These are phyloP conservation scores for Chloranthus sessilifolius DNA, from an alignment of 164 flowering plant species.

Conservation along the genomic window DNA sequence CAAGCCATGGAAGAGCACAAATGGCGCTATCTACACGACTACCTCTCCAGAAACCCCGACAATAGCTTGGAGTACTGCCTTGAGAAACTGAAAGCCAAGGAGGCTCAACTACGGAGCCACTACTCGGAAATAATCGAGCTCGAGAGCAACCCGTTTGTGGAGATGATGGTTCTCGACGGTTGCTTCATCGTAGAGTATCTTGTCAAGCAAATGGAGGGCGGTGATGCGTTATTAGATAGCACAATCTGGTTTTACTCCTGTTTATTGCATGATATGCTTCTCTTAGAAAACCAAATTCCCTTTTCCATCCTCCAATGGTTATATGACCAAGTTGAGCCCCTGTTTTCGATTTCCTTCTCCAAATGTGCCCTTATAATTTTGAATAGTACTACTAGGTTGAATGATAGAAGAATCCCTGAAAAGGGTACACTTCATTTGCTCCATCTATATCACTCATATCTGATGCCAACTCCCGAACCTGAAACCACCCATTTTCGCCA, in stretches of 20 bases:
- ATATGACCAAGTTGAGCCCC: background rate
- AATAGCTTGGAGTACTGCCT: slow-evolving; percentile 30
- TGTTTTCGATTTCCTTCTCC: background rate
- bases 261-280: background rate
- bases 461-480: too few relatives aligned
- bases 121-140: slow-evolving; percentile 38
- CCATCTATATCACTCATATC: background rate
- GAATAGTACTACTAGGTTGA: background rate
- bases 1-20: slow-evolving; percentile 58
- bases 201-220: too few relatives aligned
- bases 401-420: background rate
- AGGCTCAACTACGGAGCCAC: slow-evolving; percentile 43
- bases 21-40: slow-evolving; percentile 38
- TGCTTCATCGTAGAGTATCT: slow-evolving; percentile 53
- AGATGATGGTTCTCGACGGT: slow-evolving; percentile 69
- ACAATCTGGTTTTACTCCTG: too few relatives aligned
- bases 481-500: too few relatives aligned
- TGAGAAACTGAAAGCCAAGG: slow-evolving; percentile 24
- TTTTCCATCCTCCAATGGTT: slow-evolving; percentile 4
- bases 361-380: background rate
- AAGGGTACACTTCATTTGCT: slow-evolving; percentile 3
- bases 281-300: slow-evolving; percentile 5
- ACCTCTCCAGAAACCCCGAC: slow-evolving; percentile 33
- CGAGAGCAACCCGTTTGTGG: slow-evolving; percentile 42
- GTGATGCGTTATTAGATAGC: background rate